Base-by-base conservation (phyloP, 441 rosid species). In the Euphorbia celastroides region DNA sequence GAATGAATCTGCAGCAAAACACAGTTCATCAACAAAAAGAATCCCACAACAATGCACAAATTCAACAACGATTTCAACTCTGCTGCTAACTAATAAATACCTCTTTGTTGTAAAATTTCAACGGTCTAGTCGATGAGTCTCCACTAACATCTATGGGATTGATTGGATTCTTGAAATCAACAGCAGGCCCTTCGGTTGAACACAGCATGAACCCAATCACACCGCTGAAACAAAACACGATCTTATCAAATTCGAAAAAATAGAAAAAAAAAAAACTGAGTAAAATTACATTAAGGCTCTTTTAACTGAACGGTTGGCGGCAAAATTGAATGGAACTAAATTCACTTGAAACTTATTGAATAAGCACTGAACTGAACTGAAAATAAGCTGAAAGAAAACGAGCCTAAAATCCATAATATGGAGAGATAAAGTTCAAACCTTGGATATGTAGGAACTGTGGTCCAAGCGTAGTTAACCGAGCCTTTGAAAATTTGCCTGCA, bases 161-260 rank as follows among this genome's bases (percentile, higher is more conserved):
- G 60, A 84, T 85, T 12, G 98, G 97, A 68, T 90, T 83, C 87
- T 90, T 92, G 84, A 92, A 92, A 76, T 90, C 92, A 38, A 92
- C 96, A 13, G 79, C 30, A 20, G 97, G 93, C 19, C 98, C 98
- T 74, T 90, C 97, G 0, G 90, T 86, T 11, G 98, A 85, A 78
- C 98, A 92, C 61, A 92, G 93, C 98, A 92, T 90, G 82, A 90
- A 92, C 28, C 98, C 98, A 2, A 92, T 92, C 75, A 89, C 91
- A 16, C 97, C 98, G 76, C 98, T 92, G 79, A 61, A 70, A 74
- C 25, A 51, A 4, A 23, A 57, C 12, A 26, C 66, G 66, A 36
- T 12, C 7, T 2, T 20, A n/a, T 8, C 9, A 52, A 38, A 19
- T 20, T 44, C 48, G 36, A 52, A 51, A 32, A 17, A 32, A 62